phyloP scores from a whole-genome alignment of 2,329 filamentous ascomycete species.

The Phoma herbarum region DNA sequence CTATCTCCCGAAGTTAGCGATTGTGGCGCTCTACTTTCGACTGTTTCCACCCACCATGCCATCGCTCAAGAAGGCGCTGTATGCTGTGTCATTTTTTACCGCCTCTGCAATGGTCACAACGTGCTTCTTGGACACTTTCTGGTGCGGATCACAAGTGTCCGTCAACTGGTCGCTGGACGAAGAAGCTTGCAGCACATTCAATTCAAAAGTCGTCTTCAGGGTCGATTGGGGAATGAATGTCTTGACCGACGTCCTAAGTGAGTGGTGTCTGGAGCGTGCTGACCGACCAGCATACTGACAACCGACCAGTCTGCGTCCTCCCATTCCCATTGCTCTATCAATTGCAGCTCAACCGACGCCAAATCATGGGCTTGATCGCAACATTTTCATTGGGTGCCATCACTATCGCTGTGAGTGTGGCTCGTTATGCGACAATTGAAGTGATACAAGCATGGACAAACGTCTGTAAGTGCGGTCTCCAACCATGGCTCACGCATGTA shows the following conservation, averaged over 20 bases:
- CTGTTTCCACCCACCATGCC: constrained; percentile 31
- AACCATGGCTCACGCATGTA: background rate
- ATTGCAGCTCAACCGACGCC: constrained; percentile 30
- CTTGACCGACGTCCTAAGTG: constrained; percentile 26
- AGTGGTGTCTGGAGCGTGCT: background rate
- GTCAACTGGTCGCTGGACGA: constrained; percentile 33
- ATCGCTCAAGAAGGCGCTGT: constrained; percentile 26
- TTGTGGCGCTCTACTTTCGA: constrained; percentile 28
- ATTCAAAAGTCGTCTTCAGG: constrained; percentile 31
- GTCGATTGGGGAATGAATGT: constrained; percentile 29
- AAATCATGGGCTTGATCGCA: constrained; percentile 33
- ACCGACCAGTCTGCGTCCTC: constrained; percentile 28
- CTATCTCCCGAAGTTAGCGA: constrained; percentile 31
- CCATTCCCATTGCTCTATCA: constrained; percentile 36
- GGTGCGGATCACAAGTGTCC: constrained; percentile 30
- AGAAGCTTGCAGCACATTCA: constrained; percentile 29
- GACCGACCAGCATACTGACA: background rate
- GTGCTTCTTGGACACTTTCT: constrained; percentile 31
- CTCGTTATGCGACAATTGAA: constrained; percentile 34
- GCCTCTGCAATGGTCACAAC: constrained; percentile 26
- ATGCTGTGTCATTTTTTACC: constrained; percentile 21
- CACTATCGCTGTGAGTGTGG: constrained; percentile 35
- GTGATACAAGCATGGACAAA: constrained; percentile 36
- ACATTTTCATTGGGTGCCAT: constrained; percentile 36
- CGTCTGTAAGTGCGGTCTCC: constrained; percentile 31